Evolutionary conservation across 2,329 filamentous ascomycete genomes (phyloP), one percentile per base, ranked within the genome.

Genomic region (Aspergillus sp.): DNA sequence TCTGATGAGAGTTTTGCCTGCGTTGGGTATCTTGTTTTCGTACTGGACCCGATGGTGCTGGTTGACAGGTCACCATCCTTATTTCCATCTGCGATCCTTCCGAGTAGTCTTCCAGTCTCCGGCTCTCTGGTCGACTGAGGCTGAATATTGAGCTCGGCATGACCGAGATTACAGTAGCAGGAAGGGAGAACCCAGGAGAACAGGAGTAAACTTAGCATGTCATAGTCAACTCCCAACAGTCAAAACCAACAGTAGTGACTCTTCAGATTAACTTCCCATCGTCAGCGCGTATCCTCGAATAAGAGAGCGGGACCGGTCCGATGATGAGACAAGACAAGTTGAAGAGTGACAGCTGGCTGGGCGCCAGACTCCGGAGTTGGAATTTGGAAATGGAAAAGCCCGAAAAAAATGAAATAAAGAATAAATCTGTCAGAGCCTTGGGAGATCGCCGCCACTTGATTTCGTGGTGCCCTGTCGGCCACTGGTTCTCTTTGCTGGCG

Each of bases 391-490:
- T 41, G 34, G 34, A 41, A 41, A 41, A 41, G 25, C 1, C 11
- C 2, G 11, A 47, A 48, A 51, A 54, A 51, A 34, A 45, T 43
- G 57, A 51, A 38, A 43, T 22, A 54, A 57, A 52, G 50, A 51
- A 49, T 30, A 41, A 47, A 28, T 54, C 23, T 54, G 19, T 54
- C 52, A 54, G 52, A 43, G 52, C 22, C 7, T 28, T 45, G 11
- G 25, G 38, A 58, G 55, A 58, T 58, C 55, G 48, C 55, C 68
- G 65, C 67, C 66, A 60, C 54, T 45, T 58, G 55, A 58, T 60
- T 69, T 66, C 66, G 68, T 69, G 68, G 68, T 67, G 58, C 57
- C 22, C 57, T 69, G 62, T 69, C 48, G 45, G 46, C 68, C 68
- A 69, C 48, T 67, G 60, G 60, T 64, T 65, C 54, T 58, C 60